Base-by-base conservation (phyloP, 495 filamentous ascomycete species). In the Tuber borchii region DNA sequence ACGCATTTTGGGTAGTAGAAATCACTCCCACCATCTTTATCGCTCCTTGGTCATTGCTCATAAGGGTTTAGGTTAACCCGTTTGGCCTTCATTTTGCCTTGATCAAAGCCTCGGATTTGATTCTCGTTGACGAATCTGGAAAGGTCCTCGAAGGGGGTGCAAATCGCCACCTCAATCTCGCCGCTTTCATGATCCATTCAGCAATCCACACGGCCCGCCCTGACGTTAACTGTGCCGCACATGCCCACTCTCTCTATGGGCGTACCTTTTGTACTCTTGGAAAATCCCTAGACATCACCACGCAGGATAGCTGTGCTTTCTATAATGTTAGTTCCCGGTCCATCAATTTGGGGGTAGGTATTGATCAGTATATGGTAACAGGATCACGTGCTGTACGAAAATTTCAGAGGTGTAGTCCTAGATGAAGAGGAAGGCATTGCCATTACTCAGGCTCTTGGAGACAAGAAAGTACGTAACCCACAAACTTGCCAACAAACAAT, bases 371-470 rank as follows among this genome's bases (percentile, higher is more conserved):
- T 34, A 20, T 42, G 40, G 14, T 6, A 16, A 20, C 40, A 79
- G 75, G 79, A 81, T 51, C 80, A 82, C 70, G 70, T 48, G 26
- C 14, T 82, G 42, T 80, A 73, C 48, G 42, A 1, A 86, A 87
- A 48, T 81, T 93, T 93, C 85, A 90, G 90, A 75, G 92, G 92
- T 45, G 85, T 94, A 71, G 92, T 94, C 19, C 86, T 93, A 6
- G 91, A 87, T 1, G 87, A 88, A 73, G 87, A 91, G 77, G 92
- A 93, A 85, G 92, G 92, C 12, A 79, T 86, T 10, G 87, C 87
- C 69, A 93, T 94, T 77, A 91, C 91, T 14, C 76, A 83, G n/a
- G 84, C 86, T 0, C 85, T 94, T 0, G 91, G 91, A 2, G 73
- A 83, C 45, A 91, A 89, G 78, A 94, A 94, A 83, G 79, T 80